Evolutionary conservation across 768 basidiomycete species (phyloP).

Genomic region (Kwoniella europaea): DNA sequence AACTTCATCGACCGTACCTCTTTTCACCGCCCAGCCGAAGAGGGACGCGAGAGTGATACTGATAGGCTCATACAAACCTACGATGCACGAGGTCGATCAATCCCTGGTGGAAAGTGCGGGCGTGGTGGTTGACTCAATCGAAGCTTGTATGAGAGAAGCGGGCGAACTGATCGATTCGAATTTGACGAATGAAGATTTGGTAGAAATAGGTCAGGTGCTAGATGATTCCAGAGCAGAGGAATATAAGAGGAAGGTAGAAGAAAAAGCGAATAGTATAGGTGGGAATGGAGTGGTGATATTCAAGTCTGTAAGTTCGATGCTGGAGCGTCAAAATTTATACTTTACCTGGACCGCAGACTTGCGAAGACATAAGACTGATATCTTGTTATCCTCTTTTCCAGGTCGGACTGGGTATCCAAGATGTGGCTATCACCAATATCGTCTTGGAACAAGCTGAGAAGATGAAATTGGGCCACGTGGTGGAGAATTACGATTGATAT

Average conservation of each 20-base stretch:
- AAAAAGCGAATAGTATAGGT: slow-evolving; percentile 57
- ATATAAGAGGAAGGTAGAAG: slow-evolving; percentile 24
- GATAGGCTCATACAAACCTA: slow-evolving; percentile 79
- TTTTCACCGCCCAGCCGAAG: slow-evolving; percentile 66
- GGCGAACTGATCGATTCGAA: slow-evolving; percentile 75
- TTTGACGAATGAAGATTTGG: slow-evolving; percentile 59
- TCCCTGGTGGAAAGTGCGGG: slow-evolving; percentile 66
- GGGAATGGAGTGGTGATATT: slow-evolving; percentile 68
- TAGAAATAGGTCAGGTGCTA: slow-evolving; percentile 75
- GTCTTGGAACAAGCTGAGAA: slow-evolving; percentile 69
- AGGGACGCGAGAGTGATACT: slow-evolving; percentile 73
- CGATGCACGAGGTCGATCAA: slow-evolving; percentile 76
- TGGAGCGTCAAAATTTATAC: background rate
- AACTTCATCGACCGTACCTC: slow-evolving; percentile 71
- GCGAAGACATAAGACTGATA: too few species aligned
- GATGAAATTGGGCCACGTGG: slow-evolving; percentile 63
- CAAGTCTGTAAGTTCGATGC: slow-evolving; percentile 69
- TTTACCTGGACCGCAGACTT: too few species aligned
- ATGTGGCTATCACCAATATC: slow-evolving; percentile 76
- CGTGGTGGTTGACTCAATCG: slow-evolving; percentile 72
- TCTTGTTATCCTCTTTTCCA: slow-evolving; percentile 4
- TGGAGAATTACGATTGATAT: slow-evolving; percentile 19
- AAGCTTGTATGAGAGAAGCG: slow-evolving; percentile 75
- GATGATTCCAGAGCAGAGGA: slow-evolving; percentile 15
- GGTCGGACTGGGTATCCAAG: slow-evolving; percentile 79